Conservation (phyloP, 768 basidiomycete genomes). For the Rubroboletus satanas region DNA sequence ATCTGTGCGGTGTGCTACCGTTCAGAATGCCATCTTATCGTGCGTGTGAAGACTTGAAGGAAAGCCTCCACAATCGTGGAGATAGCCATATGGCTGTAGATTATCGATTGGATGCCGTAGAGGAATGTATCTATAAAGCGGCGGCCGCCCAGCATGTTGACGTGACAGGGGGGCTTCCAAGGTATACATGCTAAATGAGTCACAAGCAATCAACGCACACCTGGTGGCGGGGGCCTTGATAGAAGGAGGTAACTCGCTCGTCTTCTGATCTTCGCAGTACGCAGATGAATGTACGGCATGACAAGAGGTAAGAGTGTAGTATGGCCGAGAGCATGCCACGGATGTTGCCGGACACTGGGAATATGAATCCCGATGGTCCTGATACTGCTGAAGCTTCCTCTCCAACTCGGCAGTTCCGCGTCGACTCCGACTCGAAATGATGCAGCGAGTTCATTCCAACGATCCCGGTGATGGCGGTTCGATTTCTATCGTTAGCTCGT, state of each 20-base stretch:
- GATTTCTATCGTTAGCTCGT: constrained; percentile 8
- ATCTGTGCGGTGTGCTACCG: not conserved
- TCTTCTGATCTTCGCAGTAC: not conserved
- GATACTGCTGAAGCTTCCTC: not conserved
- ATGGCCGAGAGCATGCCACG: not conserved
- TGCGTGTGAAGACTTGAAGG: constrained; percentile 1
- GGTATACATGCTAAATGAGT: not conserved
- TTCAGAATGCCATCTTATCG: not conserved
- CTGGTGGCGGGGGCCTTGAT: not conserved
- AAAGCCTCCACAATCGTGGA: not conserved
- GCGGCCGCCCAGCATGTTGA: constrained; percentile 1
- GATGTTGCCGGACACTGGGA: not conserved
- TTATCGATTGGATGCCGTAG: not conserved
- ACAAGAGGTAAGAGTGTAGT: not conserved
- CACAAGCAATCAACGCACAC: not conserved
- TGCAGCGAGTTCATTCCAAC: not conserved
- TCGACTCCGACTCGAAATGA: constrained; percentile 10
- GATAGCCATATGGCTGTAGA: constrained; percentile 1
- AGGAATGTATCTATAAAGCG: not conserved
- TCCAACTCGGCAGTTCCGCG: constrained; percentile 1
- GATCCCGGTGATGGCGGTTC: constrained; percentile 1
- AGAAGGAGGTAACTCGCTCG: not conserved
- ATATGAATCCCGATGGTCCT: not conserved
- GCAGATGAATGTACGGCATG: not conserved
- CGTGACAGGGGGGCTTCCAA: not conserved